Percentiles rank a stretch among this genome's conserved stretches.
Conservation (phyloP, 345 rosid genomes). For the Limnanthes douglasii region DNA sequence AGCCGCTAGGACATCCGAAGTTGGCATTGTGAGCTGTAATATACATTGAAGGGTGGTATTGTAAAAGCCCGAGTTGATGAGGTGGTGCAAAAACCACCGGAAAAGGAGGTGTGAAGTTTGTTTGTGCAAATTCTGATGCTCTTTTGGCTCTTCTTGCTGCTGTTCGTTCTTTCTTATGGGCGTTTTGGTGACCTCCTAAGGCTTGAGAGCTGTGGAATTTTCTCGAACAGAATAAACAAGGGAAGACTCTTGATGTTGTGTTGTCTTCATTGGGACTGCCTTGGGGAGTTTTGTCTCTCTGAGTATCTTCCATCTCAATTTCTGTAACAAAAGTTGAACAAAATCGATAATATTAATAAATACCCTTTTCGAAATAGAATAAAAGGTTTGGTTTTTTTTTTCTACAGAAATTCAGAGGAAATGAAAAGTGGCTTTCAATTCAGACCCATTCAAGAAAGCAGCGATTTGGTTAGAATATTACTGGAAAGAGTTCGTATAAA, state of each 20-base stretch:
- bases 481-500: neutral
- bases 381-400: neutral
- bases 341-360: too few relatives aligned
- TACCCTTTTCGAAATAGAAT: neutral
- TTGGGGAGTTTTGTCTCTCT: slow-evolving; percentile 9
- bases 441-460: neutral
- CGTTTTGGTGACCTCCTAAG: slow-evolving; percentile 89
- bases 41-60: slow-evolving; percentile 38
- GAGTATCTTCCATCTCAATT: slow-evolving; percentile 16
- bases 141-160: slow-evolving; percentile 65
- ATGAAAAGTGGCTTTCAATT: neutral
- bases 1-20: slow-evolving; percentile 16
- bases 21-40: slow-evolving; percentile 33
- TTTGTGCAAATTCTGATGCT: slow-evolving; percentile 24
- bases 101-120: slow-evolving; percentile 16
- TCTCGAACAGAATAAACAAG: slow-evolving; percentile 72
- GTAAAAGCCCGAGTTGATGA: slow-evolving; percentile 20
- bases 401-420: neutral
- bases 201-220: slow-evolving; percentile 90
- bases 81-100: slow-evolving; percentile 21
- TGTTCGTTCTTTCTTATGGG: slow-evolving; percentile 82
- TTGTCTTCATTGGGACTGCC: slow-evolving; percentile 13
- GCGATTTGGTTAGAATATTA: slow-evolving; percentile 3
- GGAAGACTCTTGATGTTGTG: slow-evolving; percentile 32
- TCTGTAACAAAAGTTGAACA: slow-evolving; percentile 6